These are phyloP conservation scores for Amanita inopinata DNA, from an alignment of 768 basidiomycete genomes.

Conservation along the genomic window DNA sequence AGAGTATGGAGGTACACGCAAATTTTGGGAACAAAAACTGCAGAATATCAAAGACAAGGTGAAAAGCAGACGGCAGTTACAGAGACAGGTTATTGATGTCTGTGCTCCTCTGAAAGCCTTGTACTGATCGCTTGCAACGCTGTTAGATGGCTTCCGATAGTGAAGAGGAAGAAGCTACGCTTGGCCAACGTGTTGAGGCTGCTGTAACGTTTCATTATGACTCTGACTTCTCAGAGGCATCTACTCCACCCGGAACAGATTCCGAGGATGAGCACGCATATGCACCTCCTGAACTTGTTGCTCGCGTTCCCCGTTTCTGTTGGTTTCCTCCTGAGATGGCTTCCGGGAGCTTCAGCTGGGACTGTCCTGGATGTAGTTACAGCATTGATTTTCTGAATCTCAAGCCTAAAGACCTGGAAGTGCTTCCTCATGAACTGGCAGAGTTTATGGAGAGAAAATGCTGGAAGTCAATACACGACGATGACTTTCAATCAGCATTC, in stretches of 20 bases:
- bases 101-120: neutral
- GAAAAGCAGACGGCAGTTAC: neutral
- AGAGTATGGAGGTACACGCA: neutral
- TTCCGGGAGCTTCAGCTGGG: constrained; percentile 39
- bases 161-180: neutral
- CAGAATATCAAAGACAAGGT: constrained; percentile 1
- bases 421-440: constrained; percentile 15
- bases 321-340: constrained; percentile 29
- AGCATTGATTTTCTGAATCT: constrained; percentile 37
- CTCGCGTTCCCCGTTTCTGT: constrained; percentile 27
- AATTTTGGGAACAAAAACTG: constrained; percentile 4
- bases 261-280: constrained; percentile 20
- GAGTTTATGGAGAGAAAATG: constrained; percentile 19
- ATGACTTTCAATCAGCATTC: constrained; percentile 17
- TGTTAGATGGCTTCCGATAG: neutral
- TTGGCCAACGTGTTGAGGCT: neutral
- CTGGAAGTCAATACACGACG: constrained; percentile 29
- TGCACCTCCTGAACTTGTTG: constrained; percentile 14
- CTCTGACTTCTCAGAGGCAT: constrained; percentile 48
- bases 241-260: constrained; percentile 33
- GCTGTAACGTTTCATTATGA: constrained; percentile 29
- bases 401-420: constrained; percentile 21
- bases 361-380: constrained; percentile 40
- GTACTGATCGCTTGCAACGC: neutral
- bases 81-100: neutral